Evolutionary conservation across 2,329 filamentous ascomycete genomes (phyloP).

Genomic region (Atkinsonella hypoxylon): DNA sequence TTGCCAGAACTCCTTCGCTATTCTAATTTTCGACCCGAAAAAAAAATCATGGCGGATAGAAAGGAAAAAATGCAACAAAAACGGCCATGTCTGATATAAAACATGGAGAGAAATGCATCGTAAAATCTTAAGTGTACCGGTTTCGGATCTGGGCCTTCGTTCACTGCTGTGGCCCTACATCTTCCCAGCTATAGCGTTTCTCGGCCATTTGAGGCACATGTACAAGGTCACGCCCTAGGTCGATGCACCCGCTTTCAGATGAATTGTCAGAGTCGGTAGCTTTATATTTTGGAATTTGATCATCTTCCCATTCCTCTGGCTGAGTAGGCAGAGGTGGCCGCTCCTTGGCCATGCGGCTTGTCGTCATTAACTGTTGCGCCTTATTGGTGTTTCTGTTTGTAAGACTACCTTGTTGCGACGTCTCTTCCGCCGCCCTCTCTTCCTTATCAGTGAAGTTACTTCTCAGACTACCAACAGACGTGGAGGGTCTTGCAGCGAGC

Average conservation of each 20-base stretch:
- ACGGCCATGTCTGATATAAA: neutral
- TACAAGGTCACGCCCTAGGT: slow-evolving; percentile 31
- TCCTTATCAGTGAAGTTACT: slow-evolving; percentile 48
- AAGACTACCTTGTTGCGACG: slow-evolving; percentile 14
- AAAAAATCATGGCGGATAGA: slow-evolving; percentile 3
- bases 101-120: neutral
- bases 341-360: neutral
- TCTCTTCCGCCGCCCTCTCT: slow-evolving; percentile 22
- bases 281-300: neutral
- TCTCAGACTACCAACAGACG: slow-evolving; percentile 31
- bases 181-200: slow-evolving; percentile 40
- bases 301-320: neutral
- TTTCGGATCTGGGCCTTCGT: neutral
- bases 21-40: neutral
- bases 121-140: neutral
- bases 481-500: slow-evolving; percentile 6
- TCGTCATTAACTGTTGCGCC: neutral
- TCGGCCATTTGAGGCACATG: slow-evolving; percentile 40
- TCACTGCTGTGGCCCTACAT: slow-evolving; percentile 14
- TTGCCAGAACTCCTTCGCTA: slow-evolving; percentile 12
- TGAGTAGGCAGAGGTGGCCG: neutral
- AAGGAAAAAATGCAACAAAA: slow-evolving; percentile 5
- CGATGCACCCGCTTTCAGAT: slow-evolving; percentile 24
- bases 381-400: slow-evolving; percentile 3
- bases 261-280: neutral